A percentile compares a stretch with the other conserved stretches of the same genome.
These are phyloP conservation scores for Penicillium occitanis DNA, from an alignment of 2,329 filamentous ascomycete species.

Conservation along the genomic window DNA sequence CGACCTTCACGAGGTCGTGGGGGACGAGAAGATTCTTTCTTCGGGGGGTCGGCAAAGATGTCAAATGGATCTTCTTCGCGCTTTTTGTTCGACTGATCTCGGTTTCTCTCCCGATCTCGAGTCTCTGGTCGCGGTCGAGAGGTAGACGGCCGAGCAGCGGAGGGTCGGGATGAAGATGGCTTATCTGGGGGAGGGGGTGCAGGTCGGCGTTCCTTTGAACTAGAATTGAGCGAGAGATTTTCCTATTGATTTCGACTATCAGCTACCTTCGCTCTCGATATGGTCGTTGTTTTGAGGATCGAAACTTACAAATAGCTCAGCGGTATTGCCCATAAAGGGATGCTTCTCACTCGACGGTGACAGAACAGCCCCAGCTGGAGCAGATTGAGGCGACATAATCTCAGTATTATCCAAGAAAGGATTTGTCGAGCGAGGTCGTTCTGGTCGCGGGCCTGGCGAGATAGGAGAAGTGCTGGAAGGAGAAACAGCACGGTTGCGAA, in stretches of 20 bases:
- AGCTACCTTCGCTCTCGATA: conserved; percentile 12
- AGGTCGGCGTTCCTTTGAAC: conserved; percentile 40
- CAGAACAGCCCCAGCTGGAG: conserved; percentile 34
- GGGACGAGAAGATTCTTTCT: conserved; percentile 27
- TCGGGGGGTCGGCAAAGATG: conserved; percentile 50
- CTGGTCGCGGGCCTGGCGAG: conserved; percentile 29
- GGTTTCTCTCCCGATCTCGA: conserved; percentile 13
- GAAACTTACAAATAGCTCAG: conserved; percentile 62
- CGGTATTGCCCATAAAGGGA: conserved; percentile 49
- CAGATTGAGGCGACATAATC: conserved; percentile 37
- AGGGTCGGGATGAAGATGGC: conserved; percentile 27
- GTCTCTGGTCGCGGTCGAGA: conserved; percentile 22
- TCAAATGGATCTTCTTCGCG: conserved; percentile 41
- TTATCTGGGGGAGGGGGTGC: conserved; percentile 39
- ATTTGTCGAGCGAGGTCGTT: conserved; percentile 59
- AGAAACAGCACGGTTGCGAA: conserved; percentile 49
- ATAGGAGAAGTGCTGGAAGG: conserved; percentile 35
- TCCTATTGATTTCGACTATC: conserved; percentile 30
- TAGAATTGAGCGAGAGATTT: conserved; percentile 40
- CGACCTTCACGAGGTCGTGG: conserved; percentile 42
- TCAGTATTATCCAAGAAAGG: conserved; percentile 59
- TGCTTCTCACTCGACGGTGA: conserved; percentile 31
- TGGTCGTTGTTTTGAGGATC: conserved; percentile 4
- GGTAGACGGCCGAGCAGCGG: conserved; percentile 30
- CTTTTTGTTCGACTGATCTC: conserved; percentile 11